These are phyloP conservation scores for Ilyonectria mors-panacis DNA, from an alignment of 2,329 filamentous ascomycete species.

Conservation along the genomic window DNA sequence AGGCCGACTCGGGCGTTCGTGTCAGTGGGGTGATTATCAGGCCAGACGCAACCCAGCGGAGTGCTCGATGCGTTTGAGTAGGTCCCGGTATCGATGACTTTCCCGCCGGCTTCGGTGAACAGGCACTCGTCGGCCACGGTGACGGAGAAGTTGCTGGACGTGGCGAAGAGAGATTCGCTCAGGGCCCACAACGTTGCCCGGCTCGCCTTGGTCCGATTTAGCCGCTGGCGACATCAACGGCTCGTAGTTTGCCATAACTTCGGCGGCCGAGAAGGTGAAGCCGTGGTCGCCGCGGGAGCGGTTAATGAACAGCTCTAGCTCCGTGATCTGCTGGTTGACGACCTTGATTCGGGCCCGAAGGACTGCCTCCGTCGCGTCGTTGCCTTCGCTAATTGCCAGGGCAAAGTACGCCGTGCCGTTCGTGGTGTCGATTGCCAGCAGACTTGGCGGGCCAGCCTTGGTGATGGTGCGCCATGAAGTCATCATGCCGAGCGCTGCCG, in stretches of 20 bases:
- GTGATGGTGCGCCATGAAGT: slow-evolving; percentile 26
- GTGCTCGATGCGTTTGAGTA: slow-evolving; percentile 20
- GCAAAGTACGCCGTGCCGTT: slow-evolving; percentile 23
- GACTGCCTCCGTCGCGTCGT: slow-evolving; percentile 7
- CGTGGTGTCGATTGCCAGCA: slow-evolving; percentile 24
- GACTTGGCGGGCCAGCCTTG: slow-evolving; percentile 18
- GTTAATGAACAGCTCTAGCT: slow-evolving; percentile 29
- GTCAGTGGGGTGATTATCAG: slow-evolving; percentile 19
- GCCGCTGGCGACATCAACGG: slow-evolving; percentile 18
- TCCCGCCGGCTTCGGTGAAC: slow-evolving; percentile 26
- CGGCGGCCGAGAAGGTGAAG: slow-evolving; percentile 25
- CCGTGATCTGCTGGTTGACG: slow-evolving; percentile 17
- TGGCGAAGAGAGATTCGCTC: slow-evolving; percentile 23
- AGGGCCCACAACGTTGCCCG: slow-evolving; percentile 14
- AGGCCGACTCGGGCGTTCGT: slow-evolving; percentile 13
- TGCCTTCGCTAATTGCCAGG: slow-evolving; percentile 20
- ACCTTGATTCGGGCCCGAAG: slow-evolving; percentile 24
- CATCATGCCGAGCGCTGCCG: slow-evolving; percentile 26
- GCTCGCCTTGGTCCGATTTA: slow-evolving; percentile 25
- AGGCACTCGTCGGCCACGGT: slow-evolving; percentile 17
- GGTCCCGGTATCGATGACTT: slow-evolving; percentile 19
- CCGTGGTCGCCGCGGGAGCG: slow-evolving; percentile 28
- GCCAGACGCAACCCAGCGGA: slow-evolving; percentile 23
- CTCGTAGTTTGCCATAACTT: slow-evolving; percentile 15
- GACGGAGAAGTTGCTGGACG: slow-evolving; percentile 20